Percentiles rank a stretch among this genome's conserved stretches.
Conservation (phyloP, 2,329 filamentous ascomycete species). For the Drechslerella dactyloides region DNA sequence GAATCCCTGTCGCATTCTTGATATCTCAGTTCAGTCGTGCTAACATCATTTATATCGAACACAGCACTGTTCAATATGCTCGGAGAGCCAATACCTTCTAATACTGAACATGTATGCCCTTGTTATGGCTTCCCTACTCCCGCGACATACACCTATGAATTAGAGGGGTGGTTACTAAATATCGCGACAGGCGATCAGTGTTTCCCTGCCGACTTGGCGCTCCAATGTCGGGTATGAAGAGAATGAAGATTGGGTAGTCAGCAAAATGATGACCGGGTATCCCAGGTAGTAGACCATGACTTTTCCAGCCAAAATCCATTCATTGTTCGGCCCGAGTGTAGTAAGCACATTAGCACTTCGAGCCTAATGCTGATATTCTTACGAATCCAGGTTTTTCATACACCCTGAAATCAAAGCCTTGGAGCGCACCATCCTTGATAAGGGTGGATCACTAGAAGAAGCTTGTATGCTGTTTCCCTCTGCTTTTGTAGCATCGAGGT, state of each 20-base stretch:
- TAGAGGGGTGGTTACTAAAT: too few relatives aligned
- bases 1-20: too few relatives aligned
- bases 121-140: too few relatives aligned
- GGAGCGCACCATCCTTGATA: constrained; percentile 69
- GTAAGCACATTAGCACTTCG: too few relatives aligned
- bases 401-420: constrained; percentile 81
- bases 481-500: constrained; percentile 71
- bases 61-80: not conserved
- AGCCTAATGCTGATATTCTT: not conserved
- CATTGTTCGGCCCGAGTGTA: too few relatives aligned
- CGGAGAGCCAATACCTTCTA: constrained; percentile 35
- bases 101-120: constrained; percentile 38
- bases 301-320: constrained; percentile 10
- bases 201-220: constrained; percentile 91
- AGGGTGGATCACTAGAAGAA: constrained; percentile 68
- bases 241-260: constrained; percentile 83
- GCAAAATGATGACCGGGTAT: constrained; percentile 86
- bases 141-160: too few relatives aligned
- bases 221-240: constrained; percentile 94
- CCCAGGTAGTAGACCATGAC: constrained; percentile 67
- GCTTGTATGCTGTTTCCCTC: constrained; percentile 85
- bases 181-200: constrained; percentile 80
- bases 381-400: constrained; percentile 76
- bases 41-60: too few relatives aligned
- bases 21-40: too few relatives aligned